Base-by-base conservation (phyloP, 345 rosid genomes). In the Arabis hirsuta region DNA sequence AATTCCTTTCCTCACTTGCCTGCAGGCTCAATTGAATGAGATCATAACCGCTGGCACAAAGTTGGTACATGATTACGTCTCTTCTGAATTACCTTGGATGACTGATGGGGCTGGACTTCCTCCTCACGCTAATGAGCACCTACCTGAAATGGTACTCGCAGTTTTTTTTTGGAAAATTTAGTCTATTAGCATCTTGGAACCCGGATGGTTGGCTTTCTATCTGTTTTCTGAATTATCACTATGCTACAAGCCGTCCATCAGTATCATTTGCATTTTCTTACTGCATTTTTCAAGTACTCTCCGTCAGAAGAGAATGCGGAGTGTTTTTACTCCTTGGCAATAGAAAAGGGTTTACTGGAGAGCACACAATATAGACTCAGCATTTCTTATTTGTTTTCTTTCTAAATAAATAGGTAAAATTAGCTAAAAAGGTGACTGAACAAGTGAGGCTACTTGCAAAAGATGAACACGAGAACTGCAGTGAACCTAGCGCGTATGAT, bases 51-150 rank as follows among this genome's bases (percentile, higher is more conserved):
- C 81, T 12, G 87, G 88, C 67, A 71, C 71, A 73, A 96, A 83
- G 81, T 24, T 81, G 78, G 73, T 54, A 56, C 63, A 67, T 51
- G 81, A 79, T 77, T 83, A 77, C 68, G 88, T 72, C 56, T 76
- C 82, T 50, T 83, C 84, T 55, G 95, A 90, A 67, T 84, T 50
- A 73, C 97, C 95, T 73, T 96, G 99, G 99, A 92, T 89, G 98
- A 77, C 79, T 63, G 98, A 96, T 86, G 99, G 98, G 68, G 96
- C 85, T 84, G 98, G 99, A 71, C 77, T 96, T 57, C 96, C 98
- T 65, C 74, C 86, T 58, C 86, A 89, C 63, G 98, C 96, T 42
- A 76, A 82, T 55, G 85, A 92, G 80, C 89, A 82, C 82, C 88
- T 90, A 74, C 88, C 84, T 55, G 81, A 81, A 79, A 46, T 96